Conservation (phyloP, 345 rosid genomes). For the Pelargonium nanum region DNA sequence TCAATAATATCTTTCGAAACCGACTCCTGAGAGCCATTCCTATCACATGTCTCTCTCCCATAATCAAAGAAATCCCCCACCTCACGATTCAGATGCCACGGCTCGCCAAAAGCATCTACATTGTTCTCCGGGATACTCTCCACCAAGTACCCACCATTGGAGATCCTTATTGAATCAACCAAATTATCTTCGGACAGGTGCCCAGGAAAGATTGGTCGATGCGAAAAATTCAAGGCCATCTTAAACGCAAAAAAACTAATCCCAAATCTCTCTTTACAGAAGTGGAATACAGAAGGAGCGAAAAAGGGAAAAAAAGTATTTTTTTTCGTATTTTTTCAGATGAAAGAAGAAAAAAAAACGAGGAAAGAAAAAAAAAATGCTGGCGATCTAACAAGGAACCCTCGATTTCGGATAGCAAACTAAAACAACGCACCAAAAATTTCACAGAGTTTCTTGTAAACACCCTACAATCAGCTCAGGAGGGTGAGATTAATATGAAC, state of each 20-base stretch:
- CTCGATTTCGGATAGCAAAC: slow-evolving; percentile 35
- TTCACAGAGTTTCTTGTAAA: slow-evolving; percentile 28
- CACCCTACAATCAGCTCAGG: not conserved
- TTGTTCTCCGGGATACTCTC: slow-evolving; percentile 38
- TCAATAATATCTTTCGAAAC: slow-evolving; percentile 71
- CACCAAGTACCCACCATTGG: slow-evolving; percentile 55
- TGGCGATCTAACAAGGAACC: slow-evolving; percentile 21
- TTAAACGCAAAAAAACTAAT: slow-evolving; percentile 15
- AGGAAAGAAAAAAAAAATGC: not conserved
- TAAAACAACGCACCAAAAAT: slow-evolving; percentile 36
- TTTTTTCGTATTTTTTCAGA: slow-evolving; percentile 4
- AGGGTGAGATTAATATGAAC: slow-evolving; percentile 2
- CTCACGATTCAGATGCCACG: slow-evolving; percentile 31
- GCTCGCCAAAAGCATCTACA: slow-evolving; percentile 25
- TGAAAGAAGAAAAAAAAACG: not conserved
- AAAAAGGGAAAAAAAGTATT: not conserved
- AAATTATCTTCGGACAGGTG: slow-evolving; percentile 56
- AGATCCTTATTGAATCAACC: slow-evolving; percentile 59
- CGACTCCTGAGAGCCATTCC: slow-evolving; percentile 50
- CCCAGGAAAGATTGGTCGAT: slow-evolving; percentile 45
- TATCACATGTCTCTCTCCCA: slow-evolving; percentile 42
- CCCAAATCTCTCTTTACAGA: slow-evolving; percentile 10
- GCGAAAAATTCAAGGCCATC: slow-evolving; percentile 90
- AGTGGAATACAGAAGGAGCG: not conserved
- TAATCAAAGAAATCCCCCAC: slow-evolving; percentile 53